Evolutionary conservation across 306 rosid species (phyloP).

Genomic region (Dalbergia cochinchinensis): DNA sequence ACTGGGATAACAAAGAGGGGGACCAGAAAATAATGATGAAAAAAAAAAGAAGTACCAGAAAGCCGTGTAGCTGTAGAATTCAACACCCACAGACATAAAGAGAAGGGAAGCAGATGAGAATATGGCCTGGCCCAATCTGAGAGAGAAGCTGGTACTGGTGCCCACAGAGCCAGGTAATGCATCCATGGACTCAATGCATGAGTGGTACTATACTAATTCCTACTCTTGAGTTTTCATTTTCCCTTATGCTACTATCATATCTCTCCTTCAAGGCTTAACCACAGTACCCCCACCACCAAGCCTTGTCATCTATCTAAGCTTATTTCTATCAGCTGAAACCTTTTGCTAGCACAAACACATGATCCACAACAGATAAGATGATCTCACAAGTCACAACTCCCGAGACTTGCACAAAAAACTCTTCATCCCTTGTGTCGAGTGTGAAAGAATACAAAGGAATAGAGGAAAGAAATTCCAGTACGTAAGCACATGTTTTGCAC

Average conservation of each 20-base stretch:
- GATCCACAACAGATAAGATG: constrained; percentile 1
- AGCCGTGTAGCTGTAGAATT: constrained; percentile 87
- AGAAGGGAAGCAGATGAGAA: constrained; percentile 86
- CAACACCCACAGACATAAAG: constrained; percentile 87
- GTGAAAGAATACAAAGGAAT: constrained; percentile 32
- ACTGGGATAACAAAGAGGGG: constrained; percentile 21
- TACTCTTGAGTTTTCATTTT: constrained; percentile 44
- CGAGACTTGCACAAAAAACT: background rate
- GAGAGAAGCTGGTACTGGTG: constrained; percentile 72
- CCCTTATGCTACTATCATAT: constrained; percentile 55
- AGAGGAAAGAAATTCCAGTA: background rate
- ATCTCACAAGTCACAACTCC: constrained; percentile 27
- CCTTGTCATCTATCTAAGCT: constrained; percentile 29
- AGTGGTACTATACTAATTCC: background rate
- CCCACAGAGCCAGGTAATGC: constrained; percentile 81
- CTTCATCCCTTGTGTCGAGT: background rate
- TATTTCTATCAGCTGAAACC: constrained; percentile 38
- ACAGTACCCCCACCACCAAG: constrained; percentile 22
- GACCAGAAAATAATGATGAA: background rate
- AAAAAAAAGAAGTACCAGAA: constrained; percentile 66
- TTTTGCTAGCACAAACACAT: constrained; percentile 26
- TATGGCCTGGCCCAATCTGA: constrained; percentile 83
- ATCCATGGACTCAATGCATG: constrained; percentile 62
- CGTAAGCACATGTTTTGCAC: constrained; percentile 29
- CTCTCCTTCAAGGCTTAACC: constrained; percentile 46